Base-by-base conservation (phyloP, 2,329 filamentous ascomycete genomes). In the Pseudogymnoascus sp. region DNA sequence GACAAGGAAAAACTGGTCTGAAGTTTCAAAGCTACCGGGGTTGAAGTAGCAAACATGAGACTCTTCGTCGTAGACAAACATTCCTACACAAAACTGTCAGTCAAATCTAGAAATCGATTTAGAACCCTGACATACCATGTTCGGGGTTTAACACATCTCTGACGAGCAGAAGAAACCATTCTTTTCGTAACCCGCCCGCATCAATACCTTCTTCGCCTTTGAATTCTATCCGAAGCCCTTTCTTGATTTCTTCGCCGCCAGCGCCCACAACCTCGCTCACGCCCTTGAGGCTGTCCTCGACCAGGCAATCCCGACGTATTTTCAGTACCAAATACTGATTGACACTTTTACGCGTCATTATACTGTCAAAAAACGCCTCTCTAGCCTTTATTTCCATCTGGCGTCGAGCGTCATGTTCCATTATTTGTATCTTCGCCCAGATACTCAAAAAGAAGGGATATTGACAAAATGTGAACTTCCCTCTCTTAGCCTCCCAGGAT, bases 21-120 rank as follows among this genome's bases (percentile, higher is more conserved):
- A 93, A 0, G 90, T 93, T 74, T 96, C 93, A 69, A 96, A 92
- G 15, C 90, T 91, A 72, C 88, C 85, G 0, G 92, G 89, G 72
- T 96, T 96, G 78, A 97, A 97, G 75, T 96, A 97, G 76, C 93
- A 96, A 72, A 89, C 91, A 57, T 85, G 84, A 2, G 92, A 96
- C 70, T 96, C 91, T 61, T 96, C 91, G 67, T 96, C 93, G 74
- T 96, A 96, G 7, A 89, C 79, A 73, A 97, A 97, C 76, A 97
- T 85, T n/a, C 91, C 91, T 93, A 53, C 40, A 9, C 60, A 2
- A 19, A 47, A 15, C 13, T 44, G 63, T 64, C 38, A 66, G 61
- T 63, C 67, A 65, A 17, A 42, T 63, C 23, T 28, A 7, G 23
- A 21, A 64, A n/a, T 17, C 11, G 19, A 28, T n/a, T 19, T 61